phyloP scores from a whole-genome alignment of 2,329 filamentous ascomycete species.

The Botrytis pseudocinerea region DNA sequence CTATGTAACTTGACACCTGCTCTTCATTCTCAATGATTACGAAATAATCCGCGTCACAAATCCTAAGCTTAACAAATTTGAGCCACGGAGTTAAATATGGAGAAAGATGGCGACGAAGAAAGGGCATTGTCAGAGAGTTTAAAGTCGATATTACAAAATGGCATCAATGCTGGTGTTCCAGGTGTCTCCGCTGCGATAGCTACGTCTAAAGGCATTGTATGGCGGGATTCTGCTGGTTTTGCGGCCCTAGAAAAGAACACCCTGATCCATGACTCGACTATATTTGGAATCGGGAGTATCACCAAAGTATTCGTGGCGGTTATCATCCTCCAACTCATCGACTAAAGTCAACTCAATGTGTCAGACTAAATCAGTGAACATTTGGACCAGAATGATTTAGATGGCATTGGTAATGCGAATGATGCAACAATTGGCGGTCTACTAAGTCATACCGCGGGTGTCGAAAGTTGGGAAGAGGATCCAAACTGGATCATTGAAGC shows the following conservation, averaged over 20 bases:
- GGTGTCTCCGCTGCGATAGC: slow-evolving; percentile 26
- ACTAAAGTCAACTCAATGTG: slow-evolving; percentile 23
- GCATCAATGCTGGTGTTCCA: slow-evolving; percentile 22
- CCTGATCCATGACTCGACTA: background rate
- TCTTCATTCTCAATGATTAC: background rate
- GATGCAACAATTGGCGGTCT: slow-evolving; percentile 21
- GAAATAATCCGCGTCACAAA: background rate
- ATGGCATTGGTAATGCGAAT: slow-evolving; percentile 22
- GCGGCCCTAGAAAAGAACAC: slow-evolving; percentile 1
- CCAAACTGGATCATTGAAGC: slow-evolving; percentile 25
- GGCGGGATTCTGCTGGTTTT: slow-evolving; percentile 22
- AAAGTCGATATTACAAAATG: slow-evolving; percentile 15
- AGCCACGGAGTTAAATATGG: background rate
- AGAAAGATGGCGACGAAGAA: too few species aligned
- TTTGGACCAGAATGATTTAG: slow-evolving; percentile 12
- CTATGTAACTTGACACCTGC: background rate
- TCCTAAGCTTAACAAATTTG: background rate
- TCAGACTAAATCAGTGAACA: slow-evolving; percentile 14
- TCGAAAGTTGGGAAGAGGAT: slow-evolving; percentile 29
- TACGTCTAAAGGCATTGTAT: slow-evolving; percentile 25
- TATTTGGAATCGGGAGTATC: slow-evolving; percentile 31
- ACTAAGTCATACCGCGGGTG: slow-evolving; percentile 26
- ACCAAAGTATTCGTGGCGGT: slow-evolving; percentile 29
- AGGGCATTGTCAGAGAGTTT: slow-evolving; percentile 31
- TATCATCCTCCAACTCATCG: slow-evolving; percentile 27